Base-by-base conservation (phyloP, 2,329 filamentous ascomycete species). In the Nectriaceae sp. region DNA sequence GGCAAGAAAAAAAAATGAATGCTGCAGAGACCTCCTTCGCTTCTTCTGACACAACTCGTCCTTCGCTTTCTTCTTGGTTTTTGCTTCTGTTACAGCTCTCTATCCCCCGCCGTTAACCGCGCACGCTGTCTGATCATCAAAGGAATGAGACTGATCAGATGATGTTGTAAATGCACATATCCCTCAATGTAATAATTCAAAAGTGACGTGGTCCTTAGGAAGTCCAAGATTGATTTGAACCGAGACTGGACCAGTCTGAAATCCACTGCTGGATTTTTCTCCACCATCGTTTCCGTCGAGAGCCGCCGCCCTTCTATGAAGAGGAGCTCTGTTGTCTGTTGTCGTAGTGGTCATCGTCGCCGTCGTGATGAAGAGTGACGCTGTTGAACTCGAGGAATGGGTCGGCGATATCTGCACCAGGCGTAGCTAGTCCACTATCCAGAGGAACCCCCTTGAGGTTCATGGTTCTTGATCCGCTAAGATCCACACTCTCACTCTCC, bases 381-480 rank as follows among this genome's bases (percentile, higher is more conserved):
- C 90, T 96, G 77, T 97, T 99, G 73, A 99, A 99, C 70, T 97
- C 94, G 70, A 97, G 90, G 66, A 99, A 99, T 2, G 94, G 94
- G 78, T 99, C 94, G 3, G 83, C 78, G 31, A 87, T 67, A 66
- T 97, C 93, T 31, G 80, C 88, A 38, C 88, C 89, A 1, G 93
- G 93, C 3, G 93, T 97, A 2, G 88, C 83, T 44, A 96, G 76
- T 1, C 89, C 90, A 37, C 88, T 93, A 65, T 96, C 91, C 52
- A 96, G 75, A 8, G 91, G 90, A 11, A 96, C 90, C 2, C 91
- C 90, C 71, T 90, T 90, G 40, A 82, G 69, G 44, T 68, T 65
- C 67, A 76, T 75, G 11, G 74, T 70, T 56, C 73, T 78, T 3
- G 82, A 77, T 16, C 83, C 80, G 50, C 82, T 83, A 40, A 95